Evolutionary conservation across 768 basidiomycete genomes (phyloP).

Genomic region (Amylocystis lapponica): DNA sequence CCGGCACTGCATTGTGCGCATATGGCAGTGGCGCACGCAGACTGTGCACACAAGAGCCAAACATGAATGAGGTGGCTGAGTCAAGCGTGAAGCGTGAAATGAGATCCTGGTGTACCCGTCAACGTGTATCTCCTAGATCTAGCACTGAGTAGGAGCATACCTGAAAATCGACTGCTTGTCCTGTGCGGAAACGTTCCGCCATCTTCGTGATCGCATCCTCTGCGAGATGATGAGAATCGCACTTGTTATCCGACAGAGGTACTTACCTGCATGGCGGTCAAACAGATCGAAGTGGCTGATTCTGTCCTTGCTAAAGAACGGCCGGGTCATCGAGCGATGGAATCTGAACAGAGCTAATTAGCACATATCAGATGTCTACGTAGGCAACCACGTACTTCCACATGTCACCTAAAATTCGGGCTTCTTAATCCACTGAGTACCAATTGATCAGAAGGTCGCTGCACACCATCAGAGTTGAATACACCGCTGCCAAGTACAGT

Average conservation of each 20-base stretch:
- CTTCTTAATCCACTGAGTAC: background rate
- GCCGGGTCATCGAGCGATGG: slow-evolving; percentile 32
- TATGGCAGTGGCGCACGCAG: slow-evolving; percentile 33
- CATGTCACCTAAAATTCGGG: slow-evolving; percentile 22
- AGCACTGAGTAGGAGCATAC: background rate
- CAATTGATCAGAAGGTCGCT: background rate
- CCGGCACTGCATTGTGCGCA: slow-evolving; percentile 23
- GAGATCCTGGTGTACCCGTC: slow-evolving; percentile 29
- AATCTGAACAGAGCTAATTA: slow-evolving; percentile 8
- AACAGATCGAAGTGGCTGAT: slow-evolving; percentile 32
- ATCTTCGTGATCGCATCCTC: slow-evolving; percentile 22
- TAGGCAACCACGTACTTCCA: slow-evolving; percentile 20
- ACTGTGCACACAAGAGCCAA: slow-evolving; percentile 38
- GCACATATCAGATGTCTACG: background rate
- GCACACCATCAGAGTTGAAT: slow-evolving; percentile 48
- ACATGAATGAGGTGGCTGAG: slow-evolving; percentile 49
- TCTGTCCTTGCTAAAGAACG: slow-evolving; percentile 30
- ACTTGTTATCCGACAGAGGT: background rate
- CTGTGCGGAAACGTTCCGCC: slow-evolving; percentile 19
- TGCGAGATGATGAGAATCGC: background rate
- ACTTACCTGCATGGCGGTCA: slow-evolving; percentile 29
- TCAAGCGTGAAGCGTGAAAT: slow-evolving; percentile 46
- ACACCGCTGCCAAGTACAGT: slow-evolving; percentile 45
- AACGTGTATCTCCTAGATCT: background rate
- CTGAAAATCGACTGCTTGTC: slow-evolving; percentile 28